These are phyloP conservation scores for Psidium guajava DNA, from an alignment of 345 rosid genomes.

Conservation along the genomic window DNA sequence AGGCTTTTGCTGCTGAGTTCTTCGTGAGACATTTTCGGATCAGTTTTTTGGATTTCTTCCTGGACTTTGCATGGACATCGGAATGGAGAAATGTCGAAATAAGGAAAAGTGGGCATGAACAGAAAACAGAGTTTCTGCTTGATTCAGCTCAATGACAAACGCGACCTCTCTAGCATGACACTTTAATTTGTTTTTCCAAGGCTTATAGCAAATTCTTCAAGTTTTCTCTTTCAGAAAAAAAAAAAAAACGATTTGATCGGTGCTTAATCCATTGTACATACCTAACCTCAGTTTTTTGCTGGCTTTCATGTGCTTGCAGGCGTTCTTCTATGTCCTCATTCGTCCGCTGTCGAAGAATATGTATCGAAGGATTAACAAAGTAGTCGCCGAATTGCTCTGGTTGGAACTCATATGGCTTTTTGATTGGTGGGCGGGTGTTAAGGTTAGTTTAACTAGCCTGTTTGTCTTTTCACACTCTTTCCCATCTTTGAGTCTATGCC, in stretches of 20 bases:
- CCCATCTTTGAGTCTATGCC: not conserved
- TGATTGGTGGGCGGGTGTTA: constrained; percentile 94
- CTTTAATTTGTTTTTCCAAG: not conserved
- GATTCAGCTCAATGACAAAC: not conserved
- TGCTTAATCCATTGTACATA: not conserved
- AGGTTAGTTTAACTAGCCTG: constrained; percentile 31
- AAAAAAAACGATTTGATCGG: not conserved
- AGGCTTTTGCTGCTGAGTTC: not conserved
- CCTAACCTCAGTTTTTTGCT: not conserved
- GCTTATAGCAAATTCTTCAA: not conserved
- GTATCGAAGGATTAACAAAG: constrained; percentile 56
- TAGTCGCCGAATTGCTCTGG: constrained; percentile 75
- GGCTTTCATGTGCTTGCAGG: constrained; percentile 33
- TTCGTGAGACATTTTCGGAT: not conserved
- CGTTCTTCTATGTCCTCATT: constrained; percentile 47
- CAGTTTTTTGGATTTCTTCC: not conserved
- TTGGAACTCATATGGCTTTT: constrained; percentile 77
- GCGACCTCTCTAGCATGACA: not conserved
- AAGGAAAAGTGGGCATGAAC: not conserved
- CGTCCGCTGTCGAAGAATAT: constrained; percentile 67
- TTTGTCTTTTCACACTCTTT: not conserved
- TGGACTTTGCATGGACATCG: not conserved
- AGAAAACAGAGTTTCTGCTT: not conserved
- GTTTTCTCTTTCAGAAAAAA: not conserved
- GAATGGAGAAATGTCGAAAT: not conserved